Base-by-base conservation (phyloP, 768 basidiomycete species). In the Termitomyces sp. region DNA sequence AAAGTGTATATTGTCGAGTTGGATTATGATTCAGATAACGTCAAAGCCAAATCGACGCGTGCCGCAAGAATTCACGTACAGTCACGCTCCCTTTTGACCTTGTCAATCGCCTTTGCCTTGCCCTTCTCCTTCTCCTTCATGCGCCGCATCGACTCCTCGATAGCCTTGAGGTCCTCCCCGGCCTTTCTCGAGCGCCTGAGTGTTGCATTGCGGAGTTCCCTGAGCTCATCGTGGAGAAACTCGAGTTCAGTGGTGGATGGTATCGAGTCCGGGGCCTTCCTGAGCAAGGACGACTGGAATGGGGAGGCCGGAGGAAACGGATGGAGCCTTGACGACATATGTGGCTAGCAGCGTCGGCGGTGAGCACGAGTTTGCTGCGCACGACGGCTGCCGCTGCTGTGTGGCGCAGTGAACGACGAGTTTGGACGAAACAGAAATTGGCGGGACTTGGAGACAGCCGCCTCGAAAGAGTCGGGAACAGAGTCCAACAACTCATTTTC, bases 71-170 rank as follows among this genome's bases (percentile, higher is more conserved):
- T 66, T 68, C 52, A 86, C 88, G 73, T 77, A 91, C 90, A 84
- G 64, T 84, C 88, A 64, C 81, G 82, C 67, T 90, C 89, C 50
- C 83, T 79, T 73, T 86, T 88, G 58, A 85, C 75, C 71, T 81
- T 89, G 55, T 88, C 88, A 43, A 83, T 67, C n/a, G 77, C 80
- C 70, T 78, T 88, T 51, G 80, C 82, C 68, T 89, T 91, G 0
- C 87, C 86, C 72, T 81, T 81, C 70, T 83, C 86, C 69, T 81
- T 85, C 73, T 90, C 89, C 72, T 82, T 88, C 73, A 90, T 79
- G 58, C 82, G 79, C 52, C 82, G 81, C 81, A 89, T 85, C 48
- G 85, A 86, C 70, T 88, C 89, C 60, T 88, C 83, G 63, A 92
- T 84, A 53, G 81, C 78, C 67, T 78, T 81, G 62, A 89, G 72